Base-by-base conservation (phyloP, 2,329 filamentous ascomycete genomes). In the Fusarium tupiense region DNA sequence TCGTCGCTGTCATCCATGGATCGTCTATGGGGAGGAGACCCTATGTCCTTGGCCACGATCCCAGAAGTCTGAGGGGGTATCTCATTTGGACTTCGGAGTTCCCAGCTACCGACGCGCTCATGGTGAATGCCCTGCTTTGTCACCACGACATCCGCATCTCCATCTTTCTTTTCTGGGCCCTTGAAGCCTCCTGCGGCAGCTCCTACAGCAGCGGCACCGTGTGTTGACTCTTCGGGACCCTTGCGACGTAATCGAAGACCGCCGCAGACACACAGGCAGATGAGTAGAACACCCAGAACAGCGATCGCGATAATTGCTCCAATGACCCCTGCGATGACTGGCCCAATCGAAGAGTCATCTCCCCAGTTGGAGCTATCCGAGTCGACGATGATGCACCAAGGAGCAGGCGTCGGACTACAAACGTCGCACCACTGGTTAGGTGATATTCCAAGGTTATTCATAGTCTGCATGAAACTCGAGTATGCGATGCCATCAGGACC, bases 61-160 rank as follows among this genome's bases (percentile, higher is more conserved):
- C 65, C 77, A 44, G 61, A 78, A 33, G 52, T 69, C 22, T 71
- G 71, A 6, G 59, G 60, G 22, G 72, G 64, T 5, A 73, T 17
- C 10, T 57, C 53, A 22, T 43, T 77, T 10, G 69, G 73, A 4
- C 68, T 69, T 22, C 78, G 79, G 59, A 88, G 78, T 72, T 88
- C 87, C 87, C 87, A 88, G 76, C 86, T 88, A 3, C 86, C 86
- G 20, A 85, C 77, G 12, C 86, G 83, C 72, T 86, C 86, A 40
- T 87, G 85, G 8, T 81, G 80, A 9, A 73, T 78, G 2, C 86
- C 86, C 12, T 77, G 77, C 49, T 79, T 81, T 3, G 82, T 81
- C 7, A 86, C 79, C 2, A 80, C 76, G 7, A 88, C 79, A 64
- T 88, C 87, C 1, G 79, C 76, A 61, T 88, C 86, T 7, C 80